Conservation (phyloP, 2,329 filamentous ascomycete species). For the Pyrenophora graminea region DNA sequence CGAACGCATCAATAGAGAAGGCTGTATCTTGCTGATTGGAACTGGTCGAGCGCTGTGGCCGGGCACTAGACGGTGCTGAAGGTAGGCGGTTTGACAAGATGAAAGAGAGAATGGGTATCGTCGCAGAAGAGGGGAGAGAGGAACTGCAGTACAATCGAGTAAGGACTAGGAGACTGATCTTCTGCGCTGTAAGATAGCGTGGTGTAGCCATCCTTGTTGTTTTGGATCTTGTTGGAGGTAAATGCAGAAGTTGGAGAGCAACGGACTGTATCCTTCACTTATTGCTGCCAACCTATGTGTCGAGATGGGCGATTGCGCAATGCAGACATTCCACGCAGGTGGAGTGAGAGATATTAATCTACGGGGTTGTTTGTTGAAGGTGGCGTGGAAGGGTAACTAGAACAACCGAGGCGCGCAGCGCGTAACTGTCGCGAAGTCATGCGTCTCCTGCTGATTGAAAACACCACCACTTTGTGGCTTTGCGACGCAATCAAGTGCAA, state of each 20-base stretch:
- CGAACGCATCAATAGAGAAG: conserved; percentile 49
- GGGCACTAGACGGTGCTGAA: conserved; percentile 26
- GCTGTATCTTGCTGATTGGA: conserved; percentile 42
- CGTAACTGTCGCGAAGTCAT: conserved; percentile 23
- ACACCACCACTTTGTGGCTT: not conserved
- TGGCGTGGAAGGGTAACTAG: conserved; percentile 7
- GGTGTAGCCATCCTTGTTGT: conserved; percentile 60
- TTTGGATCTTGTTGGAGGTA: conserved; percentile 3
- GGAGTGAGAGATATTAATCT: not conserved
- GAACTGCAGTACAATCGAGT: conserved; percentile 80
- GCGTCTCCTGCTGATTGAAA: not conserved
- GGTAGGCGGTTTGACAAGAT: conserved; percentile 70
- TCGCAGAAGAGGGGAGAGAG: conserved; percentile 69
- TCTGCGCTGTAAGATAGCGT: conserved; percentile 85
- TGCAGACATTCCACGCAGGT: not conserved
- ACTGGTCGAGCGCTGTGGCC: conserved; percentile 22
- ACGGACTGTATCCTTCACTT: not conserved
- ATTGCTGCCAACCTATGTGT: not conserved
- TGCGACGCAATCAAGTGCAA: not conserved
- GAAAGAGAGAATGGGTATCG: conserved; percentile 77
- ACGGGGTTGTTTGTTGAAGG: conserved; percentile 15
- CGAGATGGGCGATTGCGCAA: not conserved
- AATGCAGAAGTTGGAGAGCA: conserved; percentile 1
- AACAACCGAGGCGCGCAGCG: conserved; percentile 26
- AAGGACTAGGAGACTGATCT: conserved; percentile 79